Evolutionary conservation across 805 yeast genomes (phyloP), one percentile per base, ranked within the genome.

Genomic region (Candida glaebosa): DNA sequence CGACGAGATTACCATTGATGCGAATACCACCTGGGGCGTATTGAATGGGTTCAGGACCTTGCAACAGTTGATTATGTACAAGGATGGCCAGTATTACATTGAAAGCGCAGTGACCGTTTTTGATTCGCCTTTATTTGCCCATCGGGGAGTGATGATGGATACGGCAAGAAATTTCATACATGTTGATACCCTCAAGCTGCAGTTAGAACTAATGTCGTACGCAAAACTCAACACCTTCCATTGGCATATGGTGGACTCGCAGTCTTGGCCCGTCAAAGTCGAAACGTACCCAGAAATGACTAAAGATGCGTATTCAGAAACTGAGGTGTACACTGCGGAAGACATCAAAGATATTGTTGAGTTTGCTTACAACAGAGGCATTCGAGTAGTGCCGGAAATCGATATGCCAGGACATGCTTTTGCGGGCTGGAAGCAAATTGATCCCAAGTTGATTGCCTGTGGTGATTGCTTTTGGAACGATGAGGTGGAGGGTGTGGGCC

Each of bases 331-430:
- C 46, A 42, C 61, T 2, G 53, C 48, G 7, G 36, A 47, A 4
- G 69, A 66, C 40, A 43, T 69, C 17, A 30, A 28, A 14, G 39
- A 52, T 10, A 41, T 69, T 4, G 55, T 69, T 15, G 45, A 46
- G 18, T 67, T 65, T 49, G 73, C 69, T 3, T 42, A 45, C 9
- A 50, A 34, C 2, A 49, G 66, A 37, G 75, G 73, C n/a, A 63
- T 69, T 8, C 58, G 74, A 42, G 54, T 69, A 14, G 48, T 69
- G 19, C 73, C 74, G 5, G 75, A 69, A 46, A 46, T 69, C 22
- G 75, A 69, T 44, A 44, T 63, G 50, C 73, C 74, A 4, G 73
- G 72, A 2, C 75, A 69, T 45, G 53, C 71, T 12, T 49, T 61
- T 20, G 60, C 72, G 4, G 75, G 74, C 3, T 69, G 67, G 67